Percentiles rank a stretch among this genome's conserved stretches.
Conservation (phyloP, 805 yeast species). For the Yamadazyma laniorum region DNA sequence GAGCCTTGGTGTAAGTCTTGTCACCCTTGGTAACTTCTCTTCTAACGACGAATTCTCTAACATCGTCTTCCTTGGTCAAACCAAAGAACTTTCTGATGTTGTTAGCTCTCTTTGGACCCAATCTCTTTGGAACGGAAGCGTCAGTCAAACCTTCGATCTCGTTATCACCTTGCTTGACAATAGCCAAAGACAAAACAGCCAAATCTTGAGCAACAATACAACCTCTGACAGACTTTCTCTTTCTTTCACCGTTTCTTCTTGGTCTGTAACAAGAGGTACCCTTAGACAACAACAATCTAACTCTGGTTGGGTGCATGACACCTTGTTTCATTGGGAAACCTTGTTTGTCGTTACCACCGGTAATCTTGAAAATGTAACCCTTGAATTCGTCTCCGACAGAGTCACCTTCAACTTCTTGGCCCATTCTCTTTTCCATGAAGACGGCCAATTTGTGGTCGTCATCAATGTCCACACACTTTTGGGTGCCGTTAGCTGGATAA, state of each 20-base stretch:
- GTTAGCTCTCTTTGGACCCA: conserved; percentile 99
- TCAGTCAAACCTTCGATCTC: conserved; percentile 97
- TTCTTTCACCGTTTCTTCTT: conserved; percentile 99
- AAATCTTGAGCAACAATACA: conserved; percentile 97
- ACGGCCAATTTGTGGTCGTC: conserved; percentile 98
- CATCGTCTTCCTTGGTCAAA: conserved; percentile 91
- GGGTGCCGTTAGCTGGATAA: conserved; percentile 99
- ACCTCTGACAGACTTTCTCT: conserved; percentile 99
- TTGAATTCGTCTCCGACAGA: conserved; percentile 97
- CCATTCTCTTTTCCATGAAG: conserved; percentile 99
- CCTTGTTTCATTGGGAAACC: conserved; percentile 99
- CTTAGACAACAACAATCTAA: conserved; percentile 87
- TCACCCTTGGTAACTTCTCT: conserved; percentile 98
- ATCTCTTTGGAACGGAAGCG: conserved; percentile 93
- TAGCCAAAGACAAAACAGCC: conserved; percentile 89
- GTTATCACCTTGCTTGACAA: conserved; percentile 95
- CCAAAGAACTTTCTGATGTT: conserved; percentile 99
- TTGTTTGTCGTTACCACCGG: conserved; percentile 99
- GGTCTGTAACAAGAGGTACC: conserved; percentile 99
- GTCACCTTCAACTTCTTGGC: conserved; percentile 99
- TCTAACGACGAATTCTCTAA: conserved; percentile 88
- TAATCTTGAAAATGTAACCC: conserved; percentile 97
- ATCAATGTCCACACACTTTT: conserved; percentile 95
- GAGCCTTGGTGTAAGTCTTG: conserved; percentile 99
- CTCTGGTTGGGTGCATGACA: conserved; percentile 99